phyloP scores from a whole-genome alignment of 768 basidiomycete genomes.

The Mycena crocata region DNA sequence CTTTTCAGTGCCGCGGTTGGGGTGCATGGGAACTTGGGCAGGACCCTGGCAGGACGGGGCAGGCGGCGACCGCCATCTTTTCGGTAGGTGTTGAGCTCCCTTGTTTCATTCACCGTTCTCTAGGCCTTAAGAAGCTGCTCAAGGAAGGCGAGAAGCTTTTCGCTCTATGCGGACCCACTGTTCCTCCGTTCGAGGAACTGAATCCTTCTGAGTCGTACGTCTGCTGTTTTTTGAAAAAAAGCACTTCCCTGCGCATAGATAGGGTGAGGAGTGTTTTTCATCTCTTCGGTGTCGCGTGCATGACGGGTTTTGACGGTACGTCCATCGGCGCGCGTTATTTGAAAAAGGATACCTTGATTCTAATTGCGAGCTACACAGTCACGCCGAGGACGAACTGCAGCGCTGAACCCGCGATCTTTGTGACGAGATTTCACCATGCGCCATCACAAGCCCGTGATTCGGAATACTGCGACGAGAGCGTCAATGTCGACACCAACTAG shows the following conservation, averaged over 20 bases:
- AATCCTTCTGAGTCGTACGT: slow-evolving; percentile 93
- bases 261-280: slow-evolving; percentile 77
- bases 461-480: too few relatives aligned
- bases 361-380: slow-evolving; percentile 66
- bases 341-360: too few relatives aligned
- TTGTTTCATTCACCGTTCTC: background rate
- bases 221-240: slow-evolving; percentile 89
- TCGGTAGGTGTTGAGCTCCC: slow-evolving; percentile 63
- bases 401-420: slow-evolving; percentile 83
- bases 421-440: slow-evolving; percentile 74
- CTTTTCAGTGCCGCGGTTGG: slow-evolving; percentile 71
- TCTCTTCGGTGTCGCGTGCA: slow-evolving; percentile 85
- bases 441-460: too few relatives aligned
- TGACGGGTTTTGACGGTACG: slow-evolving; percentile 88
- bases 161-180: slow-evolving; percentile 81
- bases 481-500: too few relatives aligned
- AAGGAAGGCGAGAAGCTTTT: slow-evolving; percentile 67
- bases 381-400: slow-evolving; percentile 88
- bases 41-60: slow-evolving; percentile 70
- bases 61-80: slow-evolving; percentile 88
- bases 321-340: slow-evolving; percentile 6
- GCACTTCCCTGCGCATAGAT: slow-evolving; percentile 87
- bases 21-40: slow-evolving; percentile 75
- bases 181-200: slow-evolving; percentile 80
- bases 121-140: slow-evolving; percentile 79